phyloP scores from a whole-genome alignment of 306 rosid genomes.

The Quercus robur region DNA sequence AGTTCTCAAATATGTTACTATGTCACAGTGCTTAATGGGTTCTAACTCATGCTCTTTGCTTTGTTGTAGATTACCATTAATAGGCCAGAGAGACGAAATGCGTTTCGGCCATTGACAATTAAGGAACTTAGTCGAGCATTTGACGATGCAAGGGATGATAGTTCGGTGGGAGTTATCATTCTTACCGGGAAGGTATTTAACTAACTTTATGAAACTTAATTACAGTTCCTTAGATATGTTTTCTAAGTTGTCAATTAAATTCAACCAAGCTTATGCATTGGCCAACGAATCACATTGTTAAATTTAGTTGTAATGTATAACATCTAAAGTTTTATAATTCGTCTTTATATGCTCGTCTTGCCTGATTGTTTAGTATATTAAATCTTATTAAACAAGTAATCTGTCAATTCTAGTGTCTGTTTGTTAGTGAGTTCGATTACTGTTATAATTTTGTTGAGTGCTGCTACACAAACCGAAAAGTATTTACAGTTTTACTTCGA shows the following conservation, averaged over 20 bases:
- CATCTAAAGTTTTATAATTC: not conserved
- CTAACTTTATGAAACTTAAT: not conserved
- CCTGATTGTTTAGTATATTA: not conserved
- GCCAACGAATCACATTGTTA: too few species aligned
- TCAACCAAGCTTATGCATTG: too few species aligned
- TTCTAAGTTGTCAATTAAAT: too few species aligned
- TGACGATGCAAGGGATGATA: constrained; percentile 72
- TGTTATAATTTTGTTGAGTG: too few species aligned
- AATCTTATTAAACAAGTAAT: too few species aligned
- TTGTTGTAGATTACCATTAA: constrained; percentile 69
- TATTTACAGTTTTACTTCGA: too few species aligned
- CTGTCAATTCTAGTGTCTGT: not conserved
- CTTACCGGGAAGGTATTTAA: constrained; percentile 65
- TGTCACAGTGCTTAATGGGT: too few species aligned
- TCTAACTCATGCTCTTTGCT: not conserved
- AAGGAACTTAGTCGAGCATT: constrained; percentile 83
- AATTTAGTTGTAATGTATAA: too few species aligned
- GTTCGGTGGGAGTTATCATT: constrained; percentile 75
- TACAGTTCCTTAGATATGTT: too few species aligned
- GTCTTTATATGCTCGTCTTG: not conserved
- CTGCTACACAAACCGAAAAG: too few species aligned
- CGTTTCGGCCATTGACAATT: constrained; percentile 76
- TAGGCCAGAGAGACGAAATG: constrained; percentile 86
- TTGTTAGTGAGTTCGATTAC: too few species aligned
- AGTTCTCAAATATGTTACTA: too few species aligned